Evolutionary conservation across 768 basidiomycete genomes (phyloP), one percentile per base, ranked within the genome.

Genomic region (Boletellus ananas): DNA sequence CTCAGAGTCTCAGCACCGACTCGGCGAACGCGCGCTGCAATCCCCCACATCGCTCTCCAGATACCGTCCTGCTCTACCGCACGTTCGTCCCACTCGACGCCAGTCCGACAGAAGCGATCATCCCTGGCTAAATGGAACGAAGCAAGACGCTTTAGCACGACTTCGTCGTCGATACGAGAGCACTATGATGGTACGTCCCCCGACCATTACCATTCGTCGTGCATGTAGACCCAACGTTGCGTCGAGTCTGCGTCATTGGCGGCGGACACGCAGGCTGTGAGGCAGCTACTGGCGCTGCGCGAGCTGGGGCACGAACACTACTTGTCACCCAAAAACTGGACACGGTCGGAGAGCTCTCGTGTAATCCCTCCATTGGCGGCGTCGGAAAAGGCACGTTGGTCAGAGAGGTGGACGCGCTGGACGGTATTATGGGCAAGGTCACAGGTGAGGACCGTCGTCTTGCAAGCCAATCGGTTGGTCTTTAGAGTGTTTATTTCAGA

Each of bases 231-330:
- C 71, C 70, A 43, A 76, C 65, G 16, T 55, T 71, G 8, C 72
- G 72, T 18, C 18, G 8, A 80, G 90, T 93, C 0, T 90, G 90
- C 58, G 77, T 95, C 27, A 90, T 95, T 57, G 93, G 93, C 23
- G 93, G 87, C 4, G 93, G 93, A 4, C 93, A 95, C 72, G 93
- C 93, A 27, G 93, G 93, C 1, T 92, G 90, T 59, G 93, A 95
- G 64, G 93, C 93, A 1, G 92, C 93, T 0, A 81, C 91, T 6
- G 93, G 86, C 3, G 78, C 92, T 14, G 91, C 93, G 1, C 76
- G 93, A 39, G 80, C 85, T 0, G 91, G 93, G 1, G 91, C 92
- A 2, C 76, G 78, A 54, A 94, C 91, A 0, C 58, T 92, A 9
- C 74, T 95, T 8, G 67, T 95, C 49, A 95, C 93, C 1, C 92